Evolutionary conservation across 495 filamentous ascomycete genomes (phyloP).

Genomic region (Rostrohypoxylon terebratum): DNA sequence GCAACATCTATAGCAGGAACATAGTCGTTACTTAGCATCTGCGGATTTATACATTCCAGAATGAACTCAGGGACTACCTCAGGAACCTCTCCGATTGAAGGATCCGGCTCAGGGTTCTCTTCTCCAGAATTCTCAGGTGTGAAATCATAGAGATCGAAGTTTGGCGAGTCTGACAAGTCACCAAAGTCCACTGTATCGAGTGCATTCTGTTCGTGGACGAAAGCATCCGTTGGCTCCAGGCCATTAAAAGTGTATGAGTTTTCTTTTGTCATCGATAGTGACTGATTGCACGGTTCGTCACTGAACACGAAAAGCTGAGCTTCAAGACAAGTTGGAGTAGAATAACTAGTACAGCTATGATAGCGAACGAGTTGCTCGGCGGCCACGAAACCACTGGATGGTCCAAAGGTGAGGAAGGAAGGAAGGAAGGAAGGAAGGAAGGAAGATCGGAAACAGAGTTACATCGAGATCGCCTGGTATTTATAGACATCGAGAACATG

Average conservation of each 20-base stretch:
- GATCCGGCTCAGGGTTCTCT: not conserved
- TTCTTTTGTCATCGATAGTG: slow-evolving; percentile 5
- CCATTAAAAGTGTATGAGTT: not conserved
- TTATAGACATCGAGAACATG: not conserved
- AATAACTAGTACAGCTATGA: slow-evolving; percentile 29
- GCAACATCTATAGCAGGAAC: not conserved
- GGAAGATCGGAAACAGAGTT: no score
- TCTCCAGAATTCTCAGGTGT: not conserved
- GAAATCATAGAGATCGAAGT: not conserved
- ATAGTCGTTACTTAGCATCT: not conserved
- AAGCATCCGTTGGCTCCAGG: slow-evolving; percentile 11
- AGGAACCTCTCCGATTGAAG: not conserved
- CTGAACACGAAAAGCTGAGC: slow-evolving; percentile 14
- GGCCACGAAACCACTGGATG: not conserved
- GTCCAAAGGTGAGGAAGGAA: no score
- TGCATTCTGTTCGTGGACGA: not conserved
- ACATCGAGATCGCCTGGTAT: no score
- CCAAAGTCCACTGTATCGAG: slow-evolving; percentile 17
- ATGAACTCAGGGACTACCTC: not conserved
- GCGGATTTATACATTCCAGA: slow-evolving; percentile 19
- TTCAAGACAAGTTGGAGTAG: slow-evolving; percentile 13
- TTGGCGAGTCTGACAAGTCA: not conserved
- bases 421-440: no score
- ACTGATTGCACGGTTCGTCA: slow-evolving; percentile 13
- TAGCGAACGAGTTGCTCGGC: slow-evolving; percentile 15